A percentile compares a stretch with the other conserved stretches of the same genome.
Conservation (phyloP, 148 eudicot genomes). For the Beta vulgaris region DNA sequence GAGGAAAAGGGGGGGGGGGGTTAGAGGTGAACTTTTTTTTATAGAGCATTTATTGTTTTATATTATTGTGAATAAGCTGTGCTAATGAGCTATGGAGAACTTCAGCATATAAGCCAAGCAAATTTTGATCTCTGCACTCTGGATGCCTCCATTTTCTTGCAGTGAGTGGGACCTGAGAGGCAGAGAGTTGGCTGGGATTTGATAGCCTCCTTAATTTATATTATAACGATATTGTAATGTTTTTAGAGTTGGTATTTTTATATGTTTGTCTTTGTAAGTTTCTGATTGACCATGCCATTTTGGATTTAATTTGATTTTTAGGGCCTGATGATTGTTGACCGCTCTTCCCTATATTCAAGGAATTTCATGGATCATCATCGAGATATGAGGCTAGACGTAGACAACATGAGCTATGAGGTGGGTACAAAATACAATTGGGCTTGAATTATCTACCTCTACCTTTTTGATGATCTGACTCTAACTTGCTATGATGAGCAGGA, state of each 20-base stretch:
- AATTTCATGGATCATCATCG: conserved; percentile 62
- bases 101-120: no score
- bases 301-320: conserved; percentile 28
- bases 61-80: no score
- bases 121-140: background rate
- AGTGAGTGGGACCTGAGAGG: background rate
- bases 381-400: conserved; percentile 86
- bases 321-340: conserved; percentile 63
- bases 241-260: background rate
- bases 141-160: background rate
- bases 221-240: background rate
- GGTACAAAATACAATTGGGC: background rate
- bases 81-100: no score
- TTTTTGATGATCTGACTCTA: background rate
- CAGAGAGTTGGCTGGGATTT: background rate
- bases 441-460: background rate
- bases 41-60: no score
- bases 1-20: background rate
- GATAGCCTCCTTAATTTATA: background rate
- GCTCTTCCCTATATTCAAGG: conserved; percentile 51
- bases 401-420: conserved; percentile 61
- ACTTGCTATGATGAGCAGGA: conserved; percentile 48
- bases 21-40: no score
- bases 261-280: background rate
- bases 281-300: background rate